These are phyloP conservation scores for Artemisia argyi DNA, from an alignment of 129 eudicot species.

Conservation along the genomic window DNA sequence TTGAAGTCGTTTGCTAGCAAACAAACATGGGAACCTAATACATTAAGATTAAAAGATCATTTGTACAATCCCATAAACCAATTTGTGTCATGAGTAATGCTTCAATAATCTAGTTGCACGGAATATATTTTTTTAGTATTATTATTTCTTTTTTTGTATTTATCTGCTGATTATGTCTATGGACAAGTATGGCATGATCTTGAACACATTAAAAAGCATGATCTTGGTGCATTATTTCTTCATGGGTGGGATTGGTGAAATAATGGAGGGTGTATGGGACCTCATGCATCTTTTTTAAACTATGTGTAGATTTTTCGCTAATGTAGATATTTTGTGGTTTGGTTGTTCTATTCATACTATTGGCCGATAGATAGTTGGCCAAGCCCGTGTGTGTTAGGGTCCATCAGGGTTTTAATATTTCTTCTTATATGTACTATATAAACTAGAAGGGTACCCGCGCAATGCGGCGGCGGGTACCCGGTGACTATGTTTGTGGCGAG, in stretches of 20 bases:
- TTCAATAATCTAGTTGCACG: not conserved
- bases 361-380: no score
- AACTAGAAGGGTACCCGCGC: no score
- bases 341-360: not conserved
- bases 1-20: slow-evolving; percentile 17
- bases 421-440: no score
- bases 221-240: slow-evolving; percentile 8
- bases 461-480: no score
- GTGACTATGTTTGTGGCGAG: no score
- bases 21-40: slow-evolving; percentile 6
- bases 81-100: not conserved
- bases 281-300: not conserved
- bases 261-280: slow-evolving; percentile 6
- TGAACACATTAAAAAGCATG: slow-evolving; percentile 2
- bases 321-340: not conserved
- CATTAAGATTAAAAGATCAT: slow-evolving; percentile 19
- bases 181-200: not conserved
- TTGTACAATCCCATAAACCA: slow-evolving; percentile 14
- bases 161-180: not conserved
- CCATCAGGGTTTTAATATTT: no score
- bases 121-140: not conserved
- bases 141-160: no score
- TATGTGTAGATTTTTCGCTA: not conserved
- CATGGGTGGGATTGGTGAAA: slow-evolving; percentile 3
- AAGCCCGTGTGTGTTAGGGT: no score